These are phyloP conservation scores for Trichoderma guizhouense DNA, from an alignment of 2,329 filamentous ascomycete genomes.

Conservation along the genomic window DNA sequence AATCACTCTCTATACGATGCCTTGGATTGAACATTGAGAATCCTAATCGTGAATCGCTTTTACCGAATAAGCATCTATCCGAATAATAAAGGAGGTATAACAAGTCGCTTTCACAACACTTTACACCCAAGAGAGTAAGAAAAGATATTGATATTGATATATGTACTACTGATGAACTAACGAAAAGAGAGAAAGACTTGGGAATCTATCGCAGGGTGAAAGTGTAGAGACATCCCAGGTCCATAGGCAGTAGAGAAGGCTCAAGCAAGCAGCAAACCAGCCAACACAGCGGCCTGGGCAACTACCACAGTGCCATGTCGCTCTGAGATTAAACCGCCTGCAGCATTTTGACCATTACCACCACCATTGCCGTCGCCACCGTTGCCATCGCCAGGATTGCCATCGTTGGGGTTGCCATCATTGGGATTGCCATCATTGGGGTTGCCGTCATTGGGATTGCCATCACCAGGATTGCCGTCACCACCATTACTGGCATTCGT, in stretches of 20 bases:
- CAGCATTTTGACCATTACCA: slow-evolving; percentile 5
- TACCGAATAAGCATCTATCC: not conserved
- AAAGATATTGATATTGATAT: not conserved
- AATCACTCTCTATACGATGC: not conserved
- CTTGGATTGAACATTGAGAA: not conserved
- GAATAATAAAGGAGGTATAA: not conserved
- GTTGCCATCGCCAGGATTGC: slow-evolving; percentile 10
- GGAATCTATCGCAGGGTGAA: not conserved
- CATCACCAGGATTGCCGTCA: slow-evolving; percentile 11
- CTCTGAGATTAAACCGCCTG: slow-evolving; percentile 23
- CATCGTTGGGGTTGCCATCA: not conserved
- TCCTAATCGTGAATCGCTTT: not conserved
- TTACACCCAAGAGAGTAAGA: not conserved
- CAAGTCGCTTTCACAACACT: not conserved
- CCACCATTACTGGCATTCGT: not conserved
- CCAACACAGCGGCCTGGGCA: slow-evolving; percentile 27
- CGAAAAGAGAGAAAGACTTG: not conserved
- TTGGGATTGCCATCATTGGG: not conserved
- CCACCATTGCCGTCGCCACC: not conserved
- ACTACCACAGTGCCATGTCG: slow-evolving; percentile 25
- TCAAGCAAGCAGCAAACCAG: slow-evolving; percentile 30
- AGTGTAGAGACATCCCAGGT: not conserved
- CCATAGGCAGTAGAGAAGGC: not conserved
- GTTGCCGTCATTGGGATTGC: not conserved
- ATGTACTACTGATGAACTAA: not conserved